Percentiles rank a stretch among this genome's conserved stretches.
Evolutionary conservation across 257 asterid species (phyloP).

Genomic region (Capsicum pubescens): DNA sequence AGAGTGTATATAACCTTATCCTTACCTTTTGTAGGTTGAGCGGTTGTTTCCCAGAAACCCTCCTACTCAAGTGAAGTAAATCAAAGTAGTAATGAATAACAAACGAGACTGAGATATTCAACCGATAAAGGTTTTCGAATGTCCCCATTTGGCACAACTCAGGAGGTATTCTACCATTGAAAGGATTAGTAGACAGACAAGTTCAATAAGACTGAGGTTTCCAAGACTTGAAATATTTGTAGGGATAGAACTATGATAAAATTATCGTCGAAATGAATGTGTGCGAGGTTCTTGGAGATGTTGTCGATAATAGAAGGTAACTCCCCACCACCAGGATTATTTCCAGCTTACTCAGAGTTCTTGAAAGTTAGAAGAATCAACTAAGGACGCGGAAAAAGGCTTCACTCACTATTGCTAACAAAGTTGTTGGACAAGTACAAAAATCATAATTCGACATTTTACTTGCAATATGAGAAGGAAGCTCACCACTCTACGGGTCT

Average conservation of each 20-base stretch:
- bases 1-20: too few species aligned
- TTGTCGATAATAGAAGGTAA: conserved; percentile 71
- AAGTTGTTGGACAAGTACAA: conserved; percentile 67
- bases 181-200: conserved; percentile 69
- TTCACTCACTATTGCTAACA: conserved; percentile 55
- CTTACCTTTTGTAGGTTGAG: too few species aligned
- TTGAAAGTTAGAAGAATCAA: conserved; percentile 58
- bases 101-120: conserved; percentile 64
- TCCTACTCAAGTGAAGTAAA: too few species aligned
- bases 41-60: too few species aligned
- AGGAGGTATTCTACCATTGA: conserved; percentile 66
- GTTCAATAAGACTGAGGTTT: conserved; percentile 72
- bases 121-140: conserved; percentile 67
- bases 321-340: conserved; percentile 72
- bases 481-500: conserved; percentile 63
- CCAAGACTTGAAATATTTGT: conserved; percentile 57
- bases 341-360: conserved; percentile 76
- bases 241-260: conserved; percentile 66
- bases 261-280: conserved; percentile 51
- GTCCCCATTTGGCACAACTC: conserved; percentile 55
- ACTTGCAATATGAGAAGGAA: conserved; percentile 54
- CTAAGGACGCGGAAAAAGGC: conserved; percentile 64
- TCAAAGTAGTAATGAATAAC: conserved; percentile 38
- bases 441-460: conserved; percentile 57
- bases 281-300: conserved; percentile 57